phyloP scores from a whole-genome alignment of 805 yeast genomes.

The Starmerella lactis-condensi region DNA sequence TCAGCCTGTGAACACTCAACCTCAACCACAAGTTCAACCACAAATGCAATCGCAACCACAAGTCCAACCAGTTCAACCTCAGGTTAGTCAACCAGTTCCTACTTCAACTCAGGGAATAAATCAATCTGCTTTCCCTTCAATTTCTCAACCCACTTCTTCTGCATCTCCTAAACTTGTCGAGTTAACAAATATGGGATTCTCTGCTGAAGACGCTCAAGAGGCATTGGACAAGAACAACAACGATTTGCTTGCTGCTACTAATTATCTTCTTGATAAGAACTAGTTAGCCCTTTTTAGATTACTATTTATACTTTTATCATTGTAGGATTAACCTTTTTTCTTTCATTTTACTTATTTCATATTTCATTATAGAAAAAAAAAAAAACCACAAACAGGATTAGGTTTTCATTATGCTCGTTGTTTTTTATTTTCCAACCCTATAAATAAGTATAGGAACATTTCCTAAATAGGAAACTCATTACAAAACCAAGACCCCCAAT shows the following conservation, averaged over 20 bases:
- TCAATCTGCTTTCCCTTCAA: no score
- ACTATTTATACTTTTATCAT: no score
- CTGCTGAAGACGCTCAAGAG: slow-evolving; percentile 38
- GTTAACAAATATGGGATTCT: slow-evolving; percentile 78
- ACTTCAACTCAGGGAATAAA: slow-evolving; percentile 1
- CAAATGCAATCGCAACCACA: slow-evolving; percentile 3
- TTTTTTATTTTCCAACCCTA: no score
- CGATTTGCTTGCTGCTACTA: slow-evolving; percentile 76
- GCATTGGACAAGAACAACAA: slow-evolving; percentile 56
- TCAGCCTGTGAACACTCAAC: slow-evolving; percentile 11
- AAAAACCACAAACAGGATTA: no score
- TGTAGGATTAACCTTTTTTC: no score
- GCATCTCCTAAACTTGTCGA: slow-evolving; percentile 26
- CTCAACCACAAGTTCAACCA: slow-evolving; percentile 2
- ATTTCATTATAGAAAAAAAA: no score
- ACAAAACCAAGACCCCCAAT: no score
- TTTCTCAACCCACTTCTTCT: no score
- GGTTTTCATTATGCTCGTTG: no score
- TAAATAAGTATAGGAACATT: no score
- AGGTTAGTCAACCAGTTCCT: neutral
- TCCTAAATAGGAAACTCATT: no score
- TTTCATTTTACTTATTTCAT: no score
- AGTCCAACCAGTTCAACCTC: neutral
- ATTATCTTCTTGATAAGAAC: slow-evolving; percentile 43
- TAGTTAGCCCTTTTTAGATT: slow-evolving; percentile 6